Percentiles rank a stretch among this genome's conserved stretches.
Conservation (phyloP, 2,329 filamentous ascomycete species). For the Davidsoniella virescens region DNA sequence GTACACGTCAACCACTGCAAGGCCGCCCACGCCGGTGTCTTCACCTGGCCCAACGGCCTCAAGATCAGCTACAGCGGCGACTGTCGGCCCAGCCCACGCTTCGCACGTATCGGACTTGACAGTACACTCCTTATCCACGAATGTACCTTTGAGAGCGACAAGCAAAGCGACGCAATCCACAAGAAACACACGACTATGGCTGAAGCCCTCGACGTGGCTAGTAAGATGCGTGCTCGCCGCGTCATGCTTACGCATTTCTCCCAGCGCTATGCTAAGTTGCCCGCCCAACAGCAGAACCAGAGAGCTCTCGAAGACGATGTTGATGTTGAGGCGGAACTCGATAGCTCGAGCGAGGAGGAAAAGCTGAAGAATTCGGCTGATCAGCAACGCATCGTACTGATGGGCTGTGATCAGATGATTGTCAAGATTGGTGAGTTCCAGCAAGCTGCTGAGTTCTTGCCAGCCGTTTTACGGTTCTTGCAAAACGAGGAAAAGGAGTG, state of each 20-base stretch:
- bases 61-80: conserved; percentile 90
- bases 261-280: conserved; percentile 75
- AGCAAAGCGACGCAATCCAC: conserved; percentile 56
- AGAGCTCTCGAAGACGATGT: conserved; percentile 19
- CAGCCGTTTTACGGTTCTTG: conserved; percentile 37
- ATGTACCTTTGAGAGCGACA: conserved; percentile 85
- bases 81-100: conserved; percentile 60
- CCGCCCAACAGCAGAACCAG: conserved; percentile 27
- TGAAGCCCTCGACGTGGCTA: conserved; percentile 67
- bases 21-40: conserved; percentile 56
- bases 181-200: conserved; percentile 85
- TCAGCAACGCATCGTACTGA: conserved; percentile 41
- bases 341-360: conserved; percentile 16
- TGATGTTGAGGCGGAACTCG: conserved; percentile 26
- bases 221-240: conserved; percentile 60
- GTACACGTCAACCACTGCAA: conserved; percentile 63
- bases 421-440: conserved; percentile 55
- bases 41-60: conserved; percentile 66
- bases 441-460: conserved; percentile 45
- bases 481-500: conserved; percentile 20
- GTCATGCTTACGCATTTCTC: conserved; percentile 88
- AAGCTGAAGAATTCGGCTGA: conserved; percentile 25
- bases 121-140: conserved; percentile 85
- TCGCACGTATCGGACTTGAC: conserved; percentile 53
- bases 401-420: conserved; percentile 68